Percentiles rank a stretch among this genome's conserved stretches.
Evolutionary conservation across 371 early-diverging fungal genomes (phyloP).

Genomic region (Funneliformis caledonium): DNA sequence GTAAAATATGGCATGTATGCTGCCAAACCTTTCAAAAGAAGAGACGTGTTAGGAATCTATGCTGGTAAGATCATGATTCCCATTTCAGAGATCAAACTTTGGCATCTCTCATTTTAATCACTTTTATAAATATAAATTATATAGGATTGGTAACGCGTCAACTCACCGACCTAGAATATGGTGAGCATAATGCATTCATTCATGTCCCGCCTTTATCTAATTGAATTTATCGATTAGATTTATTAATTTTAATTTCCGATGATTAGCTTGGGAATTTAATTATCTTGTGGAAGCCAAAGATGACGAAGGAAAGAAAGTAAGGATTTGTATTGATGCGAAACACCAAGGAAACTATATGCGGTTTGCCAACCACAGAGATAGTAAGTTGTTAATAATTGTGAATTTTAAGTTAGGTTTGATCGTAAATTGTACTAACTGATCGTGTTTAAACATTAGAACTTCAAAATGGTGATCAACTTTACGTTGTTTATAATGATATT

Average conservation of each 20-base stretch:
- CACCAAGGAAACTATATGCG: conserved; percentile 35
- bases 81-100: neutral
- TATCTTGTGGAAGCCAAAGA: conserved; percentile 27
- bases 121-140: neutral
- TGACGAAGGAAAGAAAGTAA: neutral
- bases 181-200: neutral
- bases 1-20: conserved; percentile 39
- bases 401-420: neutral
- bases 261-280: conserved; percentile 39
- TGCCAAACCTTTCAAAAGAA: neutral
- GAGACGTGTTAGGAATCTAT: conserved; percentile 35
- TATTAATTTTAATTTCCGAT: neutral
- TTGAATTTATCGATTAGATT: neutral
- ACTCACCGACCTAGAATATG: conserved; percentile 26
- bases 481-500: conserved; percentile 22
- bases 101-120: neutral
- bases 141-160: conserved; percentile 3
- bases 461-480: conserved; percentile 26
- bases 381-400: conserved; percentile 13
- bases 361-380: conserved; percentile 37
- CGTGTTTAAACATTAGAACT: neutral
- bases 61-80: conserved; percentile 1
- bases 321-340: conserved; percentile 36
- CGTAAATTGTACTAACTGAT: neutral
- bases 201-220: neutral